phyloP scores from a whole-genome alignment of 352 stramenopile species.

The Globisporangium carolinianum region DNA sequence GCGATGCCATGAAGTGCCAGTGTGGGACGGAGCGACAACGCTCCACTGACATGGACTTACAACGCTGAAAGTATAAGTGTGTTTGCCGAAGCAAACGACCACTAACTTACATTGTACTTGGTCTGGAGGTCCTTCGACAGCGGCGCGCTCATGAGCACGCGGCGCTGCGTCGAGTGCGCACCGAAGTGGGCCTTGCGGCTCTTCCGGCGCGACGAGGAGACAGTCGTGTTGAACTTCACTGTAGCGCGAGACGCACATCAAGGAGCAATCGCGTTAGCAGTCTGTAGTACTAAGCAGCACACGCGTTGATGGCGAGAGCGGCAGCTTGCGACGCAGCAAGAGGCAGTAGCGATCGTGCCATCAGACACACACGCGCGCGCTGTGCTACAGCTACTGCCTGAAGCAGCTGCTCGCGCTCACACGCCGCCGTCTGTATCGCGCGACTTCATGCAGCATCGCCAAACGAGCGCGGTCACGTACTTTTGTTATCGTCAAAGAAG shows the following conservation, averaged over 20 bases:
- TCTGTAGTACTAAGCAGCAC: not conserved
- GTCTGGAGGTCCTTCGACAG: constrained; percentile 99
- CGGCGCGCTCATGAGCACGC: constrained; percentile 96
- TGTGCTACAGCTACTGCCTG: not conserved
- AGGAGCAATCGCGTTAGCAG: not conserved
- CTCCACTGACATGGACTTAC: constrained; percentile 85
- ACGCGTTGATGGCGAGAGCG: too few species aligned
- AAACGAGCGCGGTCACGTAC: constrained; percentile 30
- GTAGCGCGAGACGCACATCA: constrained; percentile 6
- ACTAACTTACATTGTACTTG: constrained; percentile 98
- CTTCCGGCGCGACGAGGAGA: constrained; percentile 96
- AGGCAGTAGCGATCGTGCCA: not conserved
- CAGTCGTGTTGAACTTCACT: constrained; percentile 94
- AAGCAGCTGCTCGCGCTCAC: too few species aligned
- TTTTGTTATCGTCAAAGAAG: constrained; percentile 73
- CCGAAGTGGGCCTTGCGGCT: constrained; percentile 99
- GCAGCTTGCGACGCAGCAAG: too few species aligned
- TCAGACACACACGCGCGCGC: too few species aligned
- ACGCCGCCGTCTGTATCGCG: not conserved
- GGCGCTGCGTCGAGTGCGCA: constrained; percentile 93
- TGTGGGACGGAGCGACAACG: constrained; percentile 1
- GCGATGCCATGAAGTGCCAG: constrained; percentile 89
- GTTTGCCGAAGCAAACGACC: constrained; percentile 14
- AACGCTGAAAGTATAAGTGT: constrained; percentile 80
- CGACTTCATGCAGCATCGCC: too few species aligned